Evolutionary conservation across 1,284 basidiomycete genomes (phyloP), one percentile per base, ranked within the genome.

Genomic region (Erythrobasidium hasegawianum): DNA sequence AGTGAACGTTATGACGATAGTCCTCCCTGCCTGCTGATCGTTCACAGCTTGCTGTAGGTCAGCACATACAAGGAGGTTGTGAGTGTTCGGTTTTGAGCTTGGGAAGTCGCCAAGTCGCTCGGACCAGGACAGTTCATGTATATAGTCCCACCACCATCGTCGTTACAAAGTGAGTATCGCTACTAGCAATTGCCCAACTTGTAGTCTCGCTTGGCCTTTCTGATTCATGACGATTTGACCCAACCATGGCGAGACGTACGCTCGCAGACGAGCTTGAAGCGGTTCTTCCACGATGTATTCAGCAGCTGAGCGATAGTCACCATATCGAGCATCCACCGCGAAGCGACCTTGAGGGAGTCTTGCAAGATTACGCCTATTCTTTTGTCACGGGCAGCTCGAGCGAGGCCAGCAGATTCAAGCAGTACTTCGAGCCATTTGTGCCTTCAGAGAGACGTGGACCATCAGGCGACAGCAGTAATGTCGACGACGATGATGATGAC

Each of bases 291-390:
- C 61, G 43, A 49, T 50, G 50, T 10, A 41, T 41, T 11, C 40
- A 56, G 52, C 61, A 53, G 14, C 61, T 64, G 53, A n/a, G 55
- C 40, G 43, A 64, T 41, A 54, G 50, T 41, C 61, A 64, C 13
- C 61, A 64, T 33, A 41, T 64, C 39, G 54, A 43, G 20, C 4
- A 22, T 14, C 41, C 53, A 14, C 43, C 61, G n/a, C 53, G 54
- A 43, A 64, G 61, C 43, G 41, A 54, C 8, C 50, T 64, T 26
- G 40, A 64, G 39, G 53, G 41, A 40, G 61, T 20, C 20, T 20
- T 64, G 8, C 61, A 53, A 22, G 41, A 55, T 18, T 57, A 64
- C 29, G 22, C 49, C 8, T 64, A 64, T 57, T 40, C 50, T 7
- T 64, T 64, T 24, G 53, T 52, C 16, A 43, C 61, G 43, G 61